Conservation (phyloP, 257 asterid genomes). For the Paulownia fortunei region DNA sequence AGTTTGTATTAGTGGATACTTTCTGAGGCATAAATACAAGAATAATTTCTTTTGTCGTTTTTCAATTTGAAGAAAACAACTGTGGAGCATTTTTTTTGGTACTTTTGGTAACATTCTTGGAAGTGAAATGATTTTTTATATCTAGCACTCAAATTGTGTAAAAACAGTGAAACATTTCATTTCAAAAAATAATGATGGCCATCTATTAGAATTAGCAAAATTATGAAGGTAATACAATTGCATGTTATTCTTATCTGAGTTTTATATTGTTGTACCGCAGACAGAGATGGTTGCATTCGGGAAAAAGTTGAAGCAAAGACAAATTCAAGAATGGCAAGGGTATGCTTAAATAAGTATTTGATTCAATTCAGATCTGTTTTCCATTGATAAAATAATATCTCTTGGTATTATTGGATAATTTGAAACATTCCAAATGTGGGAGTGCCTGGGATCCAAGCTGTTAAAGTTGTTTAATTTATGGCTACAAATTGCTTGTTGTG, state of each 20-base stretch:
- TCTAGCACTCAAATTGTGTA: constrained; percentile 13
- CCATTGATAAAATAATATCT: neutral
- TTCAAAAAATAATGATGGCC: neutral
- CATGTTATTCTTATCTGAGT: constrained; percentile 27
- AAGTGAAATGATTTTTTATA: neutral
- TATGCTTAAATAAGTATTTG: constrained; percentile 31
- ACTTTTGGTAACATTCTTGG: constrained; percentile 15
- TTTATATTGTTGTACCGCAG: constrained; percentile 39
- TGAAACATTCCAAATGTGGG: constrained; percentile 11
- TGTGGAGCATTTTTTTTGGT: neutral
- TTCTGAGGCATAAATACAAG: neutral
- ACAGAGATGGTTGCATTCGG: constrained; percentile 90
- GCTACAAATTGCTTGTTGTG: neutral
- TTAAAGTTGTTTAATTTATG: constrained; percentile 10
- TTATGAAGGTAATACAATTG: neutral
- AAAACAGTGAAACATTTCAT: constrained; percentile 8
- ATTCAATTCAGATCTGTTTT: constrained; percentile 3
- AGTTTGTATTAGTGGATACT: constrained; percentile 7
- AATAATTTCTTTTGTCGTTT: constrained; percentile 7
- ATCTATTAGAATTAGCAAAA: neutral
- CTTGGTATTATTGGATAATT: neutral
- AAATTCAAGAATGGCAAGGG: constrained; percentile 93
- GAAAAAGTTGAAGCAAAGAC: constrained; percentile 87
- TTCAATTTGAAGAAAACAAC: constrained; percentile 11
- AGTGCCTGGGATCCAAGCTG: constrained; percentile 14